Base-by-base conservation (phyloP, 2,329 filamentous ascomycete species). In the Diaporthe caulivora region DNA sequence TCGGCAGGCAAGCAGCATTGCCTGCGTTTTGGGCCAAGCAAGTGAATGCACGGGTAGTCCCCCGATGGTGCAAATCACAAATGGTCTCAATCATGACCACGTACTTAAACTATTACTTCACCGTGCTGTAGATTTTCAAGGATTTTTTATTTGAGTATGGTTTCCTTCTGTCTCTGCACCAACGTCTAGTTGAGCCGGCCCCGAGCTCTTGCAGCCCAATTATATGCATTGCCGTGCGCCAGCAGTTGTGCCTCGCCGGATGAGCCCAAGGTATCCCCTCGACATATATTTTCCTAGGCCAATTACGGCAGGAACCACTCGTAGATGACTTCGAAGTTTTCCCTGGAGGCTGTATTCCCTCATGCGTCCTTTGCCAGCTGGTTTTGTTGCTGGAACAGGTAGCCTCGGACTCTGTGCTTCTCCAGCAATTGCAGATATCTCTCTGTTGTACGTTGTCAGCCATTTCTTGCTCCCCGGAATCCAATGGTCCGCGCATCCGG, bases 301-400 rank as follows among this genome's bases (percentile, higher is more conserved):
- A 72, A 31, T 57, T 53, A 13, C 62, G 31, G 31, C 15, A 40
- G 26, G 47, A 34, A 54, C 26, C 31, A 18, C 55, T 70, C 17
- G 44, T 55, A 44, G 44, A 74, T 42, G 44, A 9, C 17, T 37
- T 29, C 8, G 15, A 31, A 55, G 34, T 18, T 17, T 5, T 26
- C 42, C 13, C n/a, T 26, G 24, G 9, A 40, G 26, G 26, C 15
- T 54, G 6, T 15, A 26, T 13, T 51, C 11, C n/a, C 53, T 74
- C 49, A 74, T 70, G 68, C 18, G 31, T 65, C 44, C 85, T 92
- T 88, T 69, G 86, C 83, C 74, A 92, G 81, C 83, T 94, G 94
- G 86, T 95, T 95, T 81, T 93, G 92, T 85, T 95, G 93, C 80
- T 95, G 86, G 79, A 94, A 95, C 76, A 94, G 86, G 83, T 94